phyloP scores from a whole-genome alignment of 2,329 filamentous ascomycete species.

The Amauroascus verrucosus region DNA sequence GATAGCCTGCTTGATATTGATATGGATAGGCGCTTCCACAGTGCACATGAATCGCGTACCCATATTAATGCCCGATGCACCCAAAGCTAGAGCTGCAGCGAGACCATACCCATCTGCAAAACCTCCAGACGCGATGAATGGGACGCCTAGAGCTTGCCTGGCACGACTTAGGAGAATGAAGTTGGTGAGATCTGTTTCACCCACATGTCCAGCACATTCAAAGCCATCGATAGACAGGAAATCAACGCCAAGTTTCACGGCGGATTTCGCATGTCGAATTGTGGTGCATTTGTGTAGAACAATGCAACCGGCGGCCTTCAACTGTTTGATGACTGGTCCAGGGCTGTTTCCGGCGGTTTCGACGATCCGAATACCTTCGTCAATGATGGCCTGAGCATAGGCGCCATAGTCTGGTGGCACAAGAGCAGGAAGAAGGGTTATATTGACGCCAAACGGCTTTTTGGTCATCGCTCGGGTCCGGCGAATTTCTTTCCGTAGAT shows the following conservation, averaged over 20 bases:
- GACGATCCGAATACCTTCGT: constrained; percentile 82
- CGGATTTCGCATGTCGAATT: constrained; percentile 82
- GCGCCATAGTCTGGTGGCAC: constrained; percentile 85
- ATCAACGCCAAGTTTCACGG: constrained; percentile 88
- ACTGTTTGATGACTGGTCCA: constrained; percentile 76
- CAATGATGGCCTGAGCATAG: constrained; percentile 85
- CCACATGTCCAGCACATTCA: constrained; percentile 70
- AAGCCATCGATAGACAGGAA: constrained; percentile 96
- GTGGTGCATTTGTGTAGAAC: constrained; percentile 97
- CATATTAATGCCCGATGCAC: constrained; percentile 96
- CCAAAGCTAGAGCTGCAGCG: constrained; percentile 78
- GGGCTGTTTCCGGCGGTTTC: constrained; percentile 89
- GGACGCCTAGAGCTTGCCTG: constrained; percentile 67
- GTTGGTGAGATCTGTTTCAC: constrained; percentile 45
- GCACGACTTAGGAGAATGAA: constrained; percentile 66
- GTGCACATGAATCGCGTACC: constrained; percentile 97
- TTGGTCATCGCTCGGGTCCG: constrained; percentile 63
- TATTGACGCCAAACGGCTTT: constrained; percentile 73
- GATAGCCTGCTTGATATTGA: constrained; percentile 88
- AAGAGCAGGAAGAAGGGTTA: constrained; percentile 83
- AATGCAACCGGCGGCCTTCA: constrained; percentile 68
- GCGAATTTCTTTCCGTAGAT: constrained; percentile 85
- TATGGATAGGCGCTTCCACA: constrained; percentile 80
- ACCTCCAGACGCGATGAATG: constrained; percentile 91
- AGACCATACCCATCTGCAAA: constrained; percentile 92